Evolutionary conservation across 495 filamentous ascomycete species (phyloP).

Genomic region (Amphirosellinia nigrospora): DNA sequence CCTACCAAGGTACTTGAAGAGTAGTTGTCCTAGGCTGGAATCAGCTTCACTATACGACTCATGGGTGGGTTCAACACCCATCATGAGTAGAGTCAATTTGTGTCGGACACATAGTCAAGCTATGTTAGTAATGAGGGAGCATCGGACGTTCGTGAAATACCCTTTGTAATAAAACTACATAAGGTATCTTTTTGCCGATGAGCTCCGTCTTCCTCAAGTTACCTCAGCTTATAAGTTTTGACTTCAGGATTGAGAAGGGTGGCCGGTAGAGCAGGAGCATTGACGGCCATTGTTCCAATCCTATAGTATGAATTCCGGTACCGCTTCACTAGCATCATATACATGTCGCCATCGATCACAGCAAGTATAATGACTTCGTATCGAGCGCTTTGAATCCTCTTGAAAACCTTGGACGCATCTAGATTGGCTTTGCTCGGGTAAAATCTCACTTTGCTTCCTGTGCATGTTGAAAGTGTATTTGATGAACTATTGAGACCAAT

Average conservation of each 20-base stretch:
- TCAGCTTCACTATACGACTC: neutral
- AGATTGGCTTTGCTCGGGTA: conserved; percentile 18
- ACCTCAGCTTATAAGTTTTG: conserved; percentile 7
- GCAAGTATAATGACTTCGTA: conserved; percentile 15
- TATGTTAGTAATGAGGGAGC: neutral
- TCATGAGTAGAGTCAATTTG: neutral
- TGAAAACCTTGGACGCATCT: conserved; percentile 9
- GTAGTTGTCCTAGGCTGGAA: neutral
- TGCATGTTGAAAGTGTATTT: neutral
- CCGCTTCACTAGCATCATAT: conserved; percentile 17
- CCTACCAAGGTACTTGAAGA: neutral
- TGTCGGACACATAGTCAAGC: neutral
- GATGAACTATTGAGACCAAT: neutral
- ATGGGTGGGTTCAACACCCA: neutral
- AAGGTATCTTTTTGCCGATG: neutral
- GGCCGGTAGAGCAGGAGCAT: neutral
- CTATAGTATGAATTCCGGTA: conserved; percentile 9
- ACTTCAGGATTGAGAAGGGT: neutral
- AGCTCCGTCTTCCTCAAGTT: neutral
- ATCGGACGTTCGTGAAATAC: neutral
- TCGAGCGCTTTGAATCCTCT: conserved; percentile 9
- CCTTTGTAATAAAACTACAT: neutral
- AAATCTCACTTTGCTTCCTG: neutral
- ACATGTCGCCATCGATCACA: conserved; percentile 1
- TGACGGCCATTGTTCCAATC: conserved; percentile 14